A percentile compares a stretch with the other conserved stretches of the same genome.
Conservation (phyloP, 352 stramenopile species). For the Ophiocytium majus region DNA sequence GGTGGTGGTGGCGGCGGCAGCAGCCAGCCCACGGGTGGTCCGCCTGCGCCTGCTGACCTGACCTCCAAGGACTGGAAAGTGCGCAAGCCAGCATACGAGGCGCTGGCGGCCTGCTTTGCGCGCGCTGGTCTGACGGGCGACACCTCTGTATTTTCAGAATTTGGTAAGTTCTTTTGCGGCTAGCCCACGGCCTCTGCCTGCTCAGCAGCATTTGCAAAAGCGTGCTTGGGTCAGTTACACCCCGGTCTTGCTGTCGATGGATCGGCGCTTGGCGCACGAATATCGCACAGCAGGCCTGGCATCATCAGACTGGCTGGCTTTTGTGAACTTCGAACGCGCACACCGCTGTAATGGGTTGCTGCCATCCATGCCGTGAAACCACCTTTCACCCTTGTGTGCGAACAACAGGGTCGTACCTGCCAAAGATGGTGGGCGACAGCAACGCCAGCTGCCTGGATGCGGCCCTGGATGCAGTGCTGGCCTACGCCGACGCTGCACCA, state of each 20-base stretch:
- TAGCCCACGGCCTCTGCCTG: not conserved
- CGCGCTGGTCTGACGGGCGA: slow-evolving; percentile 21
- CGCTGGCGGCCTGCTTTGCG: slow-evolving; percentile 29
- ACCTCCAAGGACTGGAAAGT: slow-evolving; percentile 50
- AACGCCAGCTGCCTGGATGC: slow-evolving; percentile 49
- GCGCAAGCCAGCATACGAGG: slow-evolving; percentile 43
- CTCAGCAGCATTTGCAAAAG: slow-evolving; percentile 10
- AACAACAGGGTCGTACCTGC: slow-evolving; percentile 39
- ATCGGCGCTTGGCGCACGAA: too few relatives aligned
- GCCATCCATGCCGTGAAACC: too few relatives aligned
- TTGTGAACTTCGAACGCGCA: too few relatives aligned
- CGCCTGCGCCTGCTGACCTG: not conserved
- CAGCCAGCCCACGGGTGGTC: too few relatives aligned
- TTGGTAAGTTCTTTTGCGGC: slow-evolving; percentile 41
- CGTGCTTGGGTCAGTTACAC: too few relatives aligned
- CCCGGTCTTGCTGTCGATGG: too few relatives aligned
- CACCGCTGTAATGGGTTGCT: too few relatives aligned
- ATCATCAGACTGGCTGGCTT: too few relatives aligned
- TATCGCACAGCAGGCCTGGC: too few relatives aligned
- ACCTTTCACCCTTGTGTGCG: not conserved
- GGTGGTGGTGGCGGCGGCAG: too few relatives aligned
- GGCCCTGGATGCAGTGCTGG: slow-evolving; percentile 41
- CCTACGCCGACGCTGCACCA: slow-evolving; percentile 34
- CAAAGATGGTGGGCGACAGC: slow-evolving; percentile 43
- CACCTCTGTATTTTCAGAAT: slow-evolving; percentile 37